Base-by-base conservation (phyloP, 2,329 filamentous ascomycete genomes). In the Fusarium aywerte region DNA sequence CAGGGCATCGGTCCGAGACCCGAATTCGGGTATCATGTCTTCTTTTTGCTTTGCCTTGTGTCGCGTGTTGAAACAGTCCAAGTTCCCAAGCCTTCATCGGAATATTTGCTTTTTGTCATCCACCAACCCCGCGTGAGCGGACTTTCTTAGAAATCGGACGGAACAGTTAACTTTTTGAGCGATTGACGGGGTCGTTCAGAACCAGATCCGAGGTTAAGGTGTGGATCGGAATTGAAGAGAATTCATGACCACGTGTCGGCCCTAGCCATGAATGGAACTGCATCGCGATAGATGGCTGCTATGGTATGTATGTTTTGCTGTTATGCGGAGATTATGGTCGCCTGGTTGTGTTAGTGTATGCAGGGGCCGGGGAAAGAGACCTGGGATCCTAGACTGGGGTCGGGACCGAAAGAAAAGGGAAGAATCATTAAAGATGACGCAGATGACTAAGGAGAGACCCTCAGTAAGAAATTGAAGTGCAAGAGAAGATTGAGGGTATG, bases 241-340 rank as follows among this genome's bases (percentile, higher is more conserved):
- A 55, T 58, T 61, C 52, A 50, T 42, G 40, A 54, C 32, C 44
- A 56, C 54, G 49, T 40, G 47, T 47, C 38, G 51, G 42, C 51
- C 58, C 57, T 56, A 50, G 31, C 54, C 44, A 58, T 57, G 43
- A 58, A 33, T 25, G 48, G 61, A 67, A 58, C 40, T 58, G 31
- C 40, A 71, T 62, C 70, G 66, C 57, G 70, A 71, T 65, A 64
- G 42, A 53, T 38, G 49, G 25, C 40, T n/a, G 18, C 25, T n/a
- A 13, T 27, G 40, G 40, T 43, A 61, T 49, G 44, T 40, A 45
- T 53, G 61, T 59, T 59, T n/a, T 49, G 36, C 23, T 59, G 40
- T 59, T 35, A 49, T 55, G 58, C 69, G 71, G 71, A 73, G 69
- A 73, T 73, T 73, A 65, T 54, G 44, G 52, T 65, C 47, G 53